Base-by-base conservation (phyloP, 352 stramenopile species). In the Globisporangium lucens region DNA sequence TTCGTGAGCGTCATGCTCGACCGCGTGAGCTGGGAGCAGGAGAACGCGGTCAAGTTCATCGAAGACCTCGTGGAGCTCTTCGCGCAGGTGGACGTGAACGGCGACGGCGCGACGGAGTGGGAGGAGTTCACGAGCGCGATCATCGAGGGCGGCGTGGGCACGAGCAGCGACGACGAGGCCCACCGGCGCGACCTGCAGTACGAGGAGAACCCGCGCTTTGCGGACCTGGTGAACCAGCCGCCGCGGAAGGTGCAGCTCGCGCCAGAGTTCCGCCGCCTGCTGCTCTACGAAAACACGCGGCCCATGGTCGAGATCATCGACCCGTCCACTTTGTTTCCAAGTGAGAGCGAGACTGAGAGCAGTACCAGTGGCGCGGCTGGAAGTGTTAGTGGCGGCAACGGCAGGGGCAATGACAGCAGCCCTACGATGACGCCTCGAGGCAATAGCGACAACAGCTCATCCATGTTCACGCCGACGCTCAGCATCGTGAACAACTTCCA, bases 51-150 rank as follows among this genome's bases (percentile, higher is more conserved):
- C 17, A 61, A 66, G 15, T 89, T 94, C 47, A 84, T 94, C 41
- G 66, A 90, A 43, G 84, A 94, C 59, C 74, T 94, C n/a, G 62
- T 90, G 7, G 86, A 94, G 68, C 73, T 94, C 1, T 94, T 92
- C 38, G 78, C 77, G 6, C 82, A 92, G 55, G 82, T 94, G 30
- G 86, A 91, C 55, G 84, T 91, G 61, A 92, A 92, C 33, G 83
- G 83, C 12, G 83, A 92, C 66, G 86, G 86, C 27, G 79, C 78
- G 10, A 94, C 92, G 86, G 81, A 89, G 58, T 94, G 86, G 86
- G 86, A 94, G 33, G 86, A 94, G 67, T 94, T 94, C 57, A 94
- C 86, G 36, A 89, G 78, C 30, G 83, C 84, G 8, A 89, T 94
- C 60, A 92, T 94, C 60, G 86, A 94, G 65, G 83, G 80, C 30